Evolutionary conservation across 2,329 filamentous ascomycete species (phyloP).

Genomic region (Sclerotinia glacialis): DNA sequence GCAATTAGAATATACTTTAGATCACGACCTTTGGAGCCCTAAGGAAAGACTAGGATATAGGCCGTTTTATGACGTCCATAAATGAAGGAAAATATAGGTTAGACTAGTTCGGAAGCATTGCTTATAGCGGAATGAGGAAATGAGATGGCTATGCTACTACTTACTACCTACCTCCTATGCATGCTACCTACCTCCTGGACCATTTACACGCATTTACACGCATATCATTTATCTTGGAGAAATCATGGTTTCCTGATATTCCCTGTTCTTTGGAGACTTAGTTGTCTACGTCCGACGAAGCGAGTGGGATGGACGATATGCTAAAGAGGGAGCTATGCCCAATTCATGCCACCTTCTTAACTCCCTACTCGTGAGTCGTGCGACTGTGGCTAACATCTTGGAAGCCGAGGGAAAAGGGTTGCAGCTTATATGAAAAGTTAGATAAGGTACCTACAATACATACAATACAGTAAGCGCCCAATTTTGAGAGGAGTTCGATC

Average conservation of each 20-base stretch:
- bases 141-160: background rate
- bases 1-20: conserved; percentile 3
- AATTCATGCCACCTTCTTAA: background rate
- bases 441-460: too few species aligned
- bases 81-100: background rate
- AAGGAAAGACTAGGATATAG: background rate
- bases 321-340: background rate
- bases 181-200: background rate
- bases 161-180: background rate
- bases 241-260: background rate
- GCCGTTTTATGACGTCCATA: conserved; percentile 10
- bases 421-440: background rate
- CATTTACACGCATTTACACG: background rate
- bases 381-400: background rate
- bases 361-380: background rate
- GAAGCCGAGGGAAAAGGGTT: background rate
- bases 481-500: too few species aligned
- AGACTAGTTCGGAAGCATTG: background rate
- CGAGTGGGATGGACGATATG: background rate
- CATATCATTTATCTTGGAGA: background rate
- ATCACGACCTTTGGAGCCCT: background rate
- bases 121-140: background rate
- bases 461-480: background rate
- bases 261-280: background rate
- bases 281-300: background rate